Evolutionary conservation across 2,329 filamentous ascomycete genomes (phyloP).

Genomic region (Penicillium rolfsii): DNA sequence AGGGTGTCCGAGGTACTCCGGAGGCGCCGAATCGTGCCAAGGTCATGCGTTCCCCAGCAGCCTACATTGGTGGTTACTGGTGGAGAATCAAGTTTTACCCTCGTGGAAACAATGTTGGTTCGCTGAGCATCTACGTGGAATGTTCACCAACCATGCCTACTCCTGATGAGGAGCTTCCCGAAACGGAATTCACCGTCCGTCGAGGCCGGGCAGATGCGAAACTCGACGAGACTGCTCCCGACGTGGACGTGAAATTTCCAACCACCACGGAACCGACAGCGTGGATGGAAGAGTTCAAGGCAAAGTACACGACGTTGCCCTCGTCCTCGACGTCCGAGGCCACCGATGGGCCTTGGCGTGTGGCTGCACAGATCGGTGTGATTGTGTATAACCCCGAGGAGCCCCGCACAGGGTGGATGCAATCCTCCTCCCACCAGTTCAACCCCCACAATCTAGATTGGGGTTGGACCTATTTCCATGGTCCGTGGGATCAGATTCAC

Average conservation of each 20-base stretch:
- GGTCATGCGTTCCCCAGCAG: constrained; percentile 61
- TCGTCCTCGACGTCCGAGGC: constrained; percentile 11
- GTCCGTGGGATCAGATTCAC: constrained; percentile 62
- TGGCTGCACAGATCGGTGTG: constrained; percentile 64
- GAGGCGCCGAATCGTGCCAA: constrained; percentile 62
- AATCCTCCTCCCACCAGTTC: constrained; percentile 63
- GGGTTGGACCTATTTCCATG: constrained; percentile 66
- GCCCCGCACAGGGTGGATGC: constrained; percentile 60
- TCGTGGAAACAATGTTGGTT: constrained; percentile 61
- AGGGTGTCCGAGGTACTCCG: constrained; percentile 62
- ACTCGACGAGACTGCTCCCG: constrained; percentile 37
- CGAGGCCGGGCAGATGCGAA: constrained; percentile 42
- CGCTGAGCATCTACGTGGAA: constrained; percentile 64
- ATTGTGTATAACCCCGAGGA: constrained; percentile 67
- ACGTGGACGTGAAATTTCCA: constrained; percentile 37
- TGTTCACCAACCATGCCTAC: constrained; percentile 56
- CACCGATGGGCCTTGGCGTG: constrained; percentile 44
- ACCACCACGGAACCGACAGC: constrained; percentile 32
- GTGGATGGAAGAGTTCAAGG: constrained; percentile 39
- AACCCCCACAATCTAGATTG: constrained; percentile 62
- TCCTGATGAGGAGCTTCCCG: constrained; percentile 41
- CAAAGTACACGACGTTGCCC: constrained; percentile 27
- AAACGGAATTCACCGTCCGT: constrained; percentile 47
- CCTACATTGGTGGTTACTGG: constrained; percentile 62
- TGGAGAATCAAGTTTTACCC: constrained; percentile 70